phyloP scores from a whole-genome alignment of 805 yeast genomes.

The Grigorovia yakushimaensis region DNA sequence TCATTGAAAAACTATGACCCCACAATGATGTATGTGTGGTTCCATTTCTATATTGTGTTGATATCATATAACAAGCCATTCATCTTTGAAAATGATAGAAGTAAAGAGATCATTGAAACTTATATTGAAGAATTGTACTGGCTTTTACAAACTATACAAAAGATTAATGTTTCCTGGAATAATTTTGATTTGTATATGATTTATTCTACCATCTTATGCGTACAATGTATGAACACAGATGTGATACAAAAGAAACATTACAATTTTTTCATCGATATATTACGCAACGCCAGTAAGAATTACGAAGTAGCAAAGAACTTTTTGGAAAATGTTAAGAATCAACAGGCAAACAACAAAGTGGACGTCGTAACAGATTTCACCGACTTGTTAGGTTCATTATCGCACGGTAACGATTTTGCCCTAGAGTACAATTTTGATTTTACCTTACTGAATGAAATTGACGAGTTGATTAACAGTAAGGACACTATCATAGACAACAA shows the following conservation, averaged over 20 bases:
- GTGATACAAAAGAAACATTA: constrained; percentile 10
- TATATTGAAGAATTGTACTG: constrained; percentile 19
- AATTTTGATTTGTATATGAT: constrained; percentile 22
- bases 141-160: constrained; percentile 14
- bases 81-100: constrained; percentile 22
- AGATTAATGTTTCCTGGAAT: constrained; percentile 13
- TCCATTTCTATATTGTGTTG: constrained; percentile 45
- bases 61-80: constrained; percentile 51
- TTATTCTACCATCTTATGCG: constrained; percentile 19
- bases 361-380: constrained; percentile 13
- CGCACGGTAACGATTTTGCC: constrained; percentile 24
- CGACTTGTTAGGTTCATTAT: constrained; percentile 20
- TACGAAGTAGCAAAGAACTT: constrained; percentile 23
- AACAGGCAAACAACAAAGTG: constrained; percentile 7
- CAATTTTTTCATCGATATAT: constrained; percentile 12
- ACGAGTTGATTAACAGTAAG: constrained; percentile 16
- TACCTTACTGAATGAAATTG: constrained; percentile 24
- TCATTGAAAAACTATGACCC: constrained; percentile 36
- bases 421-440: constrained; percentile 26
- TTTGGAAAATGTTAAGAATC: constrained; percentile 10
- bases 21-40: constrained; percentile 37
- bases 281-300: constrained; percentile 16
- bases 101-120: constrained; percentile 16
- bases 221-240: constrained; percentile 22
- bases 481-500: background rate